Evolutionary conservation across 768 basidiomycete genomes (phyloP).

Genomic region (Naganishia randhawae): DNA sequence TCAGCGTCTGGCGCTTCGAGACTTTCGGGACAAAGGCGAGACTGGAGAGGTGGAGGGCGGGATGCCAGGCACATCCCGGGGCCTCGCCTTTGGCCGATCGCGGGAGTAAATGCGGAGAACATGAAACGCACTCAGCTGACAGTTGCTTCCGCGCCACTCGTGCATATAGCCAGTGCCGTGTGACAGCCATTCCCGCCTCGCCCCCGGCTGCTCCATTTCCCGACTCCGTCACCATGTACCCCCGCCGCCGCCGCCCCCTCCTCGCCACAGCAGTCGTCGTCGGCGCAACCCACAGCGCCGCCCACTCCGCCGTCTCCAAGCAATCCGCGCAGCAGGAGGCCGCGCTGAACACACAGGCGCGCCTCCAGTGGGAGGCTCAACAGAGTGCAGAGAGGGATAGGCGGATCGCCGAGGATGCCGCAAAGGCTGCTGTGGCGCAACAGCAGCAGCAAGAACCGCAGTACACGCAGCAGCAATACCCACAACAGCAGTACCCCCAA

Average conservation of each 20-base stretch:
- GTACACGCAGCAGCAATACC: background rate
- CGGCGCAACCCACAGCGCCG: background rate
- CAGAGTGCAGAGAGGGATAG: slow-evolving; percentile 9
- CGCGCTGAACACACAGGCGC: slow-evolving; percentile 4
- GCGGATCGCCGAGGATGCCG: slow-evolving; percentile 11
- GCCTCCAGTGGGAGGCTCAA: slow-evolving; percentile 2
- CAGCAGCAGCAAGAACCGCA: background rate
- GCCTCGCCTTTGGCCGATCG: no score
- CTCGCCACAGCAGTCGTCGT: slow-evolving; percentile 21
- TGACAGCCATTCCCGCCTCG: background rate
- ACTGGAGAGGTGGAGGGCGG: no score
- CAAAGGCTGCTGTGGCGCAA: background rate
- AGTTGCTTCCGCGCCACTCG: no score
- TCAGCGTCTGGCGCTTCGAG: background rate
- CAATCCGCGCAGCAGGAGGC: background rate
- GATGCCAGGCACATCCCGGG: no score
- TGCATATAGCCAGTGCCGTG: no score
- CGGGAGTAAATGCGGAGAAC: no score
- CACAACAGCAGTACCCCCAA: background rate
- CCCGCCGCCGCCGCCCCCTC: slow-evolving; percentile 8
- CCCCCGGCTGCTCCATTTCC: no score
- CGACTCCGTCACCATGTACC: no score
- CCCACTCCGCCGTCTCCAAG: background rate
- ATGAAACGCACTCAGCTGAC: no score
- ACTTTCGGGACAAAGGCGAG: no score